Evolutionary conservation across 306 rosid species (phyloP), one percentile per base, ranked within the genome.

Genomic region (Clitoria ternatea): DNA sequence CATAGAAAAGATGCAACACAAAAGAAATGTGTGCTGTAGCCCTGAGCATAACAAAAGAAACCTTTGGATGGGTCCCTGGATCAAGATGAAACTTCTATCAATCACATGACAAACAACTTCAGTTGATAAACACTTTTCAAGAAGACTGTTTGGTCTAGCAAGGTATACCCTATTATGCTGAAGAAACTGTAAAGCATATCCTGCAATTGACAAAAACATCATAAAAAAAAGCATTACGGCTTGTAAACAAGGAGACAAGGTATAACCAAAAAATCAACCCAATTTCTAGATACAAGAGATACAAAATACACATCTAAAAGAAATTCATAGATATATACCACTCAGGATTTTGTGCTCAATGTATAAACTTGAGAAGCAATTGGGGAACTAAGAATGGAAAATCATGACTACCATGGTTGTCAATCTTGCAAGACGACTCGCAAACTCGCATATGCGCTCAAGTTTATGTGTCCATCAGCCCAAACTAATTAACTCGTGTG

Each of bases 151-250:
- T 15, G 66, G 61, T 61, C 55, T 62, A 79, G 45, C 30, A 50
- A 71, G 30, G 30, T 85, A 39, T 83, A 95, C 99, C 97, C 97
- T 70, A 95, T 76, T 80, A 95, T 87, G 84, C 74, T 95, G 97
- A 91, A 89, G 86, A 95, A 89, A 93, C 99, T 89, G 90, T 96
- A 95, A 54, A 95, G 87, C 96, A 91, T 91, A 70, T 95, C 99
- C 99, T 95, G 96, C 81, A 76, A 70, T 49, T 36, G 29, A 70
- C 55, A 29, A 84, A 73, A 77, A 48, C 18, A 33, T 67, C 71
- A 78, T 50, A 40, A 37, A 49, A 49, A 79, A 30, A 9, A 87
- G 75, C 76, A 82, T 11, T 63, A 32, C 50, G 57, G 59, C 64
- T 60, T 39, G 23, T n/a, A 39, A 74, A 52, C 27, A 75, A 44